Evolutionary conservation across 805 yeast species (phyloP).

Genomic region (Candida golubevii): DNA sequence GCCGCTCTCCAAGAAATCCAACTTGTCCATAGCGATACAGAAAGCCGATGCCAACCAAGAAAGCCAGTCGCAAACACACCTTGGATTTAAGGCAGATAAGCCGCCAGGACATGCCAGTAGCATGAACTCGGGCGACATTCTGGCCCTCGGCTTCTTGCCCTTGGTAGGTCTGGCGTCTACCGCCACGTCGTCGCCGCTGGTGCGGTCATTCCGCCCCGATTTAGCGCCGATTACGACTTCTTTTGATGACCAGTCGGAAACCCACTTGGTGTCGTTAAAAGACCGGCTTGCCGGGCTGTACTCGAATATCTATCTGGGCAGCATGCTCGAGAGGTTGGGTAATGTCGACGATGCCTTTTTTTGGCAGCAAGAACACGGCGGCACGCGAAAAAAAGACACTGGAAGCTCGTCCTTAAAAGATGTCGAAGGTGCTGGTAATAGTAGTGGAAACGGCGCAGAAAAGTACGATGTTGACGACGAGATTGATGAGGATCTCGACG

Average conservation of each 20-base stretch:
- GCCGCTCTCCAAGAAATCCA: slow-evolving; percentile 32
- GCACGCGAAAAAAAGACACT: background rate
- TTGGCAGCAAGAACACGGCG: background rate
- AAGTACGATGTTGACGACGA: background rate
- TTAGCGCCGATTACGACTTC: slow-evolving; percentile 35
- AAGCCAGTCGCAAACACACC: slow-evolving; percentile 15
- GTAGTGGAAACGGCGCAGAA: too few relatives aligned
- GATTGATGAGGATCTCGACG: background rate
- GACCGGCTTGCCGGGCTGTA: slow-evolving; percentile 17
- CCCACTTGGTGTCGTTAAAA: slow-evolving; percentile 14
- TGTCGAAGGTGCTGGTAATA: too few relatives aligned
- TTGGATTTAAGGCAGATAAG: slow-evolving; percentile 7
- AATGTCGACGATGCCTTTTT: slow-evolving; percentile 5
- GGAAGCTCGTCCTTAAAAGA: too few relatives aligned
- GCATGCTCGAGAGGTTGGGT: slow-evolving; percentile 10
- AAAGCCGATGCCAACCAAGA: slow-evolving; percentile 32
- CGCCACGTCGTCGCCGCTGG: slow-evolving; percentile 29
- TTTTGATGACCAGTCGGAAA: slow-evolving; percentile 22
- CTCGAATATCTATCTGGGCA: slow-evolving; percentile 2
- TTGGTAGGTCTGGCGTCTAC: slow-evolving; percentile 15
- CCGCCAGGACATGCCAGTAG: slow-evolving; percentile 8
- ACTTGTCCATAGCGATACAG: slow-evolving; percentile 42
- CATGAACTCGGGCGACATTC: slow-evolving; percentile 9
- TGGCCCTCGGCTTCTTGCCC: slow-evolving; percentile 13
- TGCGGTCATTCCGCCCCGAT: slow-evolving; percentile 33